A percentile compares a stretch with the other conserved stretches of the same genome.
These are phyloP conservation scores for Datura wrightii DNA, from an alignment of 257 asterid species.

Conservation along the genomic window DNA sequence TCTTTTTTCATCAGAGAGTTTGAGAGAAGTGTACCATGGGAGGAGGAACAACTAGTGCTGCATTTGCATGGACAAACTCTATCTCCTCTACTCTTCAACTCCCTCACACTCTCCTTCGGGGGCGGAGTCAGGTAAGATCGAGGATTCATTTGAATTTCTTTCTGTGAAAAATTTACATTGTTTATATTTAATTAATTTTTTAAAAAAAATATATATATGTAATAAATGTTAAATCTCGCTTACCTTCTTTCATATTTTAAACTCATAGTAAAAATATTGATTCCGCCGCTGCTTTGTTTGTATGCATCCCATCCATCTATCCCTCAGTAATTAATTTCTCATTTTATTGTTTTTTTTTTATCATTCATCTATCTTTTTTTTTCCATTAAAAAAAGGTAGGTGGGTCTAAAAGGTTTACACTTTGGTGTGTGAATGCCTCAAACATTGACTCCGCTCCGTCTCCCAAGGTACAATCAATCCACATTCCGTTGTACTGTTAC, in stretches of 20 bases:
- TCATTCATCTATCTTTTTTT: slow-evolving; percentile 4
- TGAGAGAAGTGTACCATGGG: neutral
- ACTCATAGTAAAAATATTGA: too few species aligned
- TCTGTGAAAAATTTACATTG: too few species aligned
- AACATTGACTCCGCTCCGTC: slow-evolving; percentile 41
- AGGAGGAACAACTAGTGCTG: slow-evolving; percentile 30
- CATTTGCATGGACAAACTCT: slow-evolving; percentile 66
- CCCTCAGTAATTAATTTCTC: neutral
- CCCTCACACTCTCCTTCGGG: slow-evolving; percentile 36
- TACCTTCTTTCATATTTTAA: too few species aligned
- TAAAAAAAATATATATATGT: too few species aligned
- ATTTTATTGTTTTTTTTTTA: neutral
- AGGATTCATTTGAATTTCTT: too few species aligned
- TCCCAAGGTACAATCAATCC: slow-evolving; percentile 48
- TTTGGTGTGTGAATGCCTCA: slow-evolving; percentile 47
- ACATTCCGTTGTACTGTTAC: neutral
- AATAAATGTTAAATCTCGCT: too few species aligned
- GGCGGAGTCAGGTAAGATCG: too few species aligned
- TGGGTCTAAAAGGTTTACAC: slow-evolving; percentile 41
- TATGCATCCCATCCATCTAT: slow-evolving; percentile 34
- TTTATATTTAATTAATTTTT: too few species aligned
- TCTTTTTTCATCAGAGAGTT: too few species aligned
- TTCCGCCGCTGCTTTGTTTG: slow-evolving; percentile 28
- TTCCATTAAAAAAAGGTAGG: slow-evolving; percentile 40
- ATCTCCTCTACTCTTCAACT: slow-evolving; percentile 49